Conservation (phyloP, 768 basidiomycete genomes). For the Russula lepida region DNA sequence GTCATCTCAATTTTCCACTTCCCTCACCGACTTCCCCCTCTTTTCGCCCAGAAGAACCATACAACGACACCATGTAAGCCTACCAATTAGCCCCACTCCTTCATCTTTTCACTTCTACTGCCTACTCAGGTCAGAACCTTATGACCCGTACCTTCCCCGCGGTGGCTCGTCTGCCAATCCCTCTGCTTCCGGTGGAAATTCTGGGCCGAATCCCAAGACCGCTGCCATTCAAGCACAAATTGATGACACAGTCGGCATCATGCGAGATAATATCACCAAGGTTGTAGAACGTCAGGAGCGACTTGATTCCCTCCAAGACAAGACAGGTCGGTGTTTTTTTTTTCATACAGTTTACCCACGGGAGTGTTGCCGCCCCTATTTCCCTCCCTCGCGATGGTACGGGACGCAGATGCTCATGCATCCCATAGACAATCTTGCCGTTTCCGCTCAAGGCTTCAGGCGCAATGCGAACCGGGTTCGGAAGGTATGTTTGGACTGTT, state of each 20-base stretch:
- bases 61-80: conserved; percentile 19
- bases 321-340: conserved; percentile 73
- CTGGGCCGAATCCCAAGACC: conserved; percentile 68
- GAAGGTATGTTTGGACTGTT: conserved; percentile 55
- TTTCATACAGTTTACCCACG: neutral
- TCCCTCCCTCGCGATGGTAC: neutral
- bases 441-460: conserved; percentile 98
- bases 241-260: conserved; percentile 93
- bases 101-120: conserved; percentile 11
- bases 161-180: conserved; percentile 55
- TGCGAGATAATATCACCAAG: conserved; percentile 96
- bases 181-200: conserved; percentile 33
- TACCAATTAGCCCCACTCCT: neutral
- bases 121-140: conserved; percentile 81
- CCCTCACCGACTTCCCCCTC: neutral
- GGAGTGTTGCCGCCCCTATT: neutral
- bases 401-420: neutral
- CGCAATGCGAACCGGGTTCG: conserved; percentile 95
- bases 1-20: neutral
- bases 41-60: neutral
- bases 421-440: conserved; percentile 79
- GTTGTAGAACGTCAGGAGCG: conserved; percentile 93
- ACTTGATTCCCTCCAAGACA: conserved; percentile 91
- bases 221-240: conserved; percentile 96
- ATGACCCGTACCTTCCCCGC: conserved; percentile 96